Base-by-base conservation (phyloP, 306 rosid species). In the Clitoria ternatea region DNA sequence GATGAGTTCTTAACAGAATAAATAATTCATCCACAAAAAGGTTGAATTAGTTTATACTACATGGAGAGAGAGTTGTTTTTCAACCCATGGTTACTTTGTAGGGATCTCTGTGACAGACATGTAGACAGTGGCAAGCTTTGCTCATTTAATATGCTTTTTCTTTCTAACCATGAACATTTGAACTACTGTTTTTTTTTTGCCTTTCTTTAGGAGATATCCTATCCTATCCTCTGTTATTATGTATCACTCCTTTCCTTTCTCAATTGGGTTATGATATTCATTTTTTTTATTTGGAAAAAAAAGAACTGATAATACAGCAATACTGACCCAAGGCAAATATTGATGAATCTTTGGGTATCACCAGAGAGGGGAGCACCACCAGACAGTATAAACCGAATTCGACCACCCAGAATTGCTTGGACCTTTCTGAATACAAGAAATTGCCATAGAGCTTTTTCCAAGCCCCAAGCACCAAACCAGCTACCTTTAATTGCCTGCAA, bases 301-400 rank as follows among this genome's bases (percentile, higher is more conserved):
- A 2, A 59, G 32, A 32, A 2, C 20, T 22, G 5, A 15, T 14
- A 30, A 22, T 12, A 33, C 40, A 22, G 7, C 7, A 32, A 53
- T 48, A 83, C 96, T 67, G 53, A 95, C 97, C 91, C 91, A 61
- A 95, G 85, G 83, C 99, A 95, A 63, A 95, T 91, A 79, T 91
- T 95, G 91, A 95, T 95, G 85, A 95, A 95, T 84, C 96, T 89
- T 80, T 95, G 99, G 79, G 96, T 84, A 78, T 89, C 96, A 53
- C 73, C 76, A 54, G 99, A 89, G 52, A 94, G 97, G 66, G 99
- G 99, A 71, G 99, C 99, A 70, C 99, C 99, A 35, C 99, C 99
- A 73, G 92, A 95, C 27, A 91, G 85, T 73, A 95, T 69, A 79
- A 78, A 91, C 37, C 96, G 97, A 48, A 95, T 79, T 24, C 61